Conservation (phyloP, 2,329 filamentous ascomycete species). For the Venturia oleaginea region DNA sequence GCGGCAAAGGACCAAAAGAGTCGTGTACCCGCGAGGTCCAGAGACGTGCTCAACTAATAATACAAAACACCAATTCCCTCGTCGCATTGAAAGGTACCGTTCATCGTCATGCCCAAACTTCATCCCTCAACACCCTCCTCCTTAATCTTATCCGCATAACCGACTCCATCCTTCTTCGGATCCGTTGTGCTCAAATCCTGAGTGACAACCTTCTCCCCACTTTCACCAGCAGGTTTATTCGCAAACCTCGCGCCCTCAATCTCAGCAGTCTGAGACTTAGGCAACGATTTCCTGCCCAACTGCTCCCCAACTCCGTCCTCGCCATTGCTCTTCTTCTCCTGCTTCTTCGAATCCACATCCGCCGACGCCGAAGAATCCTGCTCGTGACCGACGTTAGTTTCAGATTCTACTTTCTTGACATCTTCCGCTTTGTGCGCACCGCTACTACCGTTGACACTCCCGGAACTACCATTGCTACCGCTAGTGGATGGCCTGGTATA, state of each 20-base stretch:
- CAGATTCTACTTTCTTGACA: constrained; percentile 6
- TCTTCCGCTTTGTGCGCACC: not conserved
- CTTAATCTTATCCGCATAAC: constrained; percentile 15
- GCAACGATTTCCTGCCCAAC: constrained; percentile 8
- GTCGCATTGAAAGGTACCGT: not conserved
- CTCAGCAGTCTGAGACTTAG: constrained; percentile 9
- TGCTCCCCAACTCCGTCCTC: constrained; percentile 9
- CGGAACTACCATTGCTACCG: not conserved
- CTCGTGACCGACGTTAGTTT: constrained; percentile 5
- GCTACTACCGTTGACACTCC: not conserved
- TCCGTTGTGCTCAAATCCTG: constrained; percentile 15
- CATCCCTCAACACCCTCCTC: not conserved
- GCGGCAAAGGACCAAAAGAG: not conserved
- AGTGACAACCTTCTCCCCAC: constrained; percentile 14
- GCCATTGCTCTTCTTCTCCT: constrained; percentile 9
- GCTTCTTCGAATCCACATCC: constrained; percentile 2
- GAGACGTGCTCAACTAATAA: not conserved
- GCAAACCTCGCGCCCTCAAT: not conserved
- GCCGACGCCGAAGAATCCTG: constrained; percentile 14
- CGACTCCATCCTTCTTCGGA: constrained; percentile 11
- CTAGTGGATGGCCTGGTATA: not conserved
- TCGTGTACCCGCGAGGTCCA: not conserved
- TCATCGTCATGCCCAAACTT: not conserved
- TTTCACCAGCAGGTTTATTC: not conserved
- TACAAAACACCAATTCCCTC: not conserved